These are phyloP conservation scores for Monilinia fructicola DNA, from an alignment of 2,329 filamentous ascomycete species.

Conservation along the genomic window DNA sequence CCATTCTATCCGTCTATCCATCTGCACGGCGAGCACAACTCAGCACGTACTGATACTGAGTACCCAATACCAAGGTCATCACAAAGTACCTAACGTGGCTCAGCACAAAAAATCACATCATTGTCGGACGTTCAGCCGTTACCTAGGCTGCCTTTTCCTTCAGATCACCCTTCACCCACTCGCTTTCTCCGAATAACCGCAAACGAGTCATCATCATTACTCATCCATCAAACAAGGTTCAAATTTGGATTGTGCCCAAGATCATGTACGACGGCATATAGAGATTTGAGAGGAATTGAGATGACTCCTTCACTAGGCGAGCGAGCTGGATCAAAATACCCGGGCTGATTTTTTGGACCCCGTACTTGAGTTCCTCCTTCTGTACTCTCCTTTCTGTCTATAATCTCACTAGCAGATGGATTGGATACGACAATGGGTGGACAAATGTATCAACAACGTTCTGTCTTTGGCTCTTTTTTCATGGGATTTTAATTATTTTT, in stretches of 20 bases:
- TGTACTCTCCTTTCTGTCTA: not conserved
- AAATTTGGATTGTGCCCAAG: constrained; percentile 15
- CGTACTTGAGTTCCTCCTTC: not conserved
- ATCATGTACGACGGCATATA: constrained; percentile 23
- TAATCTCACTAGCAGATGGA: not conserved
- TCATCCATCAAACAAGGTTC: constrained; percentile 2
- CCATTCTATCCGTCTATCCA: not conserved
- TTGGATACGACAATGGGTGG: not conserved
- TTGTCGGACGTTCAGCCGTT: constrained; percentile 19
- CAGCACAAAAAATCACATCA: constrained; percentile 17
- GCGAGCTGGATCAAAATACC: not conserved
- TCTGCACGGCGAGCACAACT: not conserved
- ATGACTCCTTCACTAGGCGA: constrained; percentile 6
- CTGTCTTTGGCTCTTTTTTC: not conserved
- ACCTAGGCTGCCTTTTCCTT: constrained; percentile 14
- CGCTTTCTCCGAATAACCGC: not conserved
- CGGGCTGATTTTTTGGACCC: constrained; percentile 9
- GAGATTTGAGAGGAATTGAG: not conserved
- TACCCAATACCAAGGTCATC: constrained; percentile 5
- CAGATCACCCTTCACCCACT: not conserved
- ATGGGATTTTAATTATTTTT: constrained; percentile 5
- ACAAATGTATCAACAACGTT: constrained; percentile 1
- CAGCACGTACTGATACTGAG: constrained; percentile 8
- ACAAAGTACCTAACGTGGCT: constrained; percentile 14
- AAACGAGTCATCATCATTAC: constrained; percentile 4